Evolutionary conservation across 2,329 filamentous ascomycete species (phyloP), one percentile per base, ranked within the genome.

Genomic region (Camptophora hylomeconis): DNA sequence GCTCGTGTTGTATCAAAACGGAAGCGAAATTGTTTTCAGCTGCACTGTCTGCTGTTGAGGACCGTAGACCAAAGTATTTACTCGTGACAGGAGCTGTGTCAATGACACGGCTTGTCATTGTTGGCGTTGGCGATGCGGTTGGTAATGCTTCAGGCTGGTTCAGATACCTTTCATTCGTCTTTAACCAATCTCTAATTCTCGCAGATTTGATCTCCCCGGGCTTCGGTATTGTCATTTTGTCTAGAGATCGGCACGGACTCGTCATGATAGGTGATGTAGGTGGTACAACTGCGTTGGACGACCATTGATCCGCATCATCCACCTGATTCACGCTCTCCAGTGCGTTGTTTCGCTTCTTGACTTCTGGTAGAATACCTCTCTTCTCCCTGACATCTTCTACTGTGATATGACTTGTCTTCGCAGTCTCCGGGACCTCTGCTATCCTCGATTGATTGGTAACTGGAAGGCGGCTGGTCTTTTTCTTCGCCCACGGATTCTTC

Each of bases 401-500:
- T 18, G 8, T 8, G 18, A 8, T 17, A 11, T 9, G 20, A 24
- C 25, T 22, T 20, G 19, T 12, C 7, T 16, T 21, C 6, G 22
- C 22, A 19, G 26, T 36, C 15, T 20, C 26, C 9, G 16, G 4
- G 11, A 17, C 17, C 12, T 22, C 4, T 9, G 16, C 7, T 10
- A 21, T 37, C 5, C 24, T 33, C 27, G 3, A 41, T 32, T 27
- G 50, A 52, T 26, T 37, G n/a, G n/a, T n/a, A n/a, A n/a, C n/a
- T n/a, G n/a, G n/a, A n/a, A n/a, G n/a, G n/a, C n/a, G n/a, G n/a
- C n/a, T n/a, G n/a, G n/a, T 49, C 17, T 26, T 26, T 14, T 13
- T 26, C 20, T 18, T 28, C 2, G 31, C 25, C 61, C 61, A 64
- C 2, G 60, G 61, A 39, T 64, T 64, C 4, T 40, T 37, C 61